These are phyloP conservation scores for Suillus subluteus DNA, from an alignment of 768 basidiomycete species.

Conservation along the genomic window DNA sequence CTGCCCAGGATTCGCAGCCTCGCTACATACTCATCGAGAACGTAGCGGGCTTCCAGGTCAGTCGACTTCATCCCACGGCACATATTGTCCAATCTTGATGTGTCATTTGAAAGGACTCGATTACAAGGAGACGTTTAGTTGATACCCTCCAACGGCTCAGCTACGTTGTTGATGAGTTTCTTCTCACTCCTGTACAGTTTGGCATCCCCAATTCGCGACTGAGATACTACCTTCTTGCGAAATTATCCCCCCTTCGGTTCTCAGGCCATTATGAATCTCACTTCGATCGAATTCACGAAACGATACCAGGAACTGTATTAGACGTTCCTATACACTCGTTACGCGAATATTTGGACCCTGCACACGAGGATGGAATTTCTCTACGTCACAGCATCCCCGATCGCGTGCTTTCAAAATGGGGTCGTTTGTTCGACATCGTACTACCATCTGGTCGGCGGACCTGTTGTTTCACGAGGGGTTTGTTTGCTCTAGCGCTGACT, in stretches of 20 bases:
- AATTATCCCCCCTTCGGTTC: constrained; percentile 46
- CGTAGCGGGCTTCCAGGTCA: constrained; percentile 83
- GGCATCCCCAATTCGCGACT: constrained; percentile 82
- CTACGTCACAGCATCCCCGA: constrained; percentile 52
- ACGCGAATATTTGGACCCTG: constrained; percentile 19
- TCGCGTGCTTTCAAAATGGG: constrained; percentile 73
- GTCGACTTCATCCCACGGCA: constrained; percentile 19
- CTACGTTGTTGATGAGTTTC: constrained; percentile 62
- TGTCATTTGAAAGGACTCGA: constrained; percentile 53
- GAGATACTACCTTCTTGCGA: constrained; percentile 81
- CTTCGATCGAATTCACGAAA: constrained; percentile 43
- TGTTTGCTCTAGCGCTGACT: background rate
- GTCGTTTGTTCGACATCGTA: constrained; percentile 80
- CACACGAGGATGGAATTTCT: constrained; percentile 18
- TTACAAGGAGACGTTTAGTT: constrained; percentile 59
- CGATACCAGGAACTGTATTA: constrained; percentile 48
- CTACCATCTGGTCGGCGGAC: constrained; percentile 60
- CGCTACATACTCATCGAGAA: constrained; percentile 72
- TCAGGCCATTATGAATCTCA: constrained; percentile 20
- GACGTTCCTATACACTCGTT: constrained; percentile 10
- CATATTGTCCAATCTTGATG: constrained; percentile 14
- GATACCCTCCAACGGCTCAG: constrained; percentile 54
- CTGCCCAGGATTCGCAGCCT: constrained; percentile 49
- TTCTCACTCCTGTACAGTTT: constrained; percentile 78
- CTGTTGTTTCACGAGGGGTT: constrained; percentile 85